Base-by-base conservation (phyloP, 352 stramenopile species). In the Phytopythium delawarense region DNA sequence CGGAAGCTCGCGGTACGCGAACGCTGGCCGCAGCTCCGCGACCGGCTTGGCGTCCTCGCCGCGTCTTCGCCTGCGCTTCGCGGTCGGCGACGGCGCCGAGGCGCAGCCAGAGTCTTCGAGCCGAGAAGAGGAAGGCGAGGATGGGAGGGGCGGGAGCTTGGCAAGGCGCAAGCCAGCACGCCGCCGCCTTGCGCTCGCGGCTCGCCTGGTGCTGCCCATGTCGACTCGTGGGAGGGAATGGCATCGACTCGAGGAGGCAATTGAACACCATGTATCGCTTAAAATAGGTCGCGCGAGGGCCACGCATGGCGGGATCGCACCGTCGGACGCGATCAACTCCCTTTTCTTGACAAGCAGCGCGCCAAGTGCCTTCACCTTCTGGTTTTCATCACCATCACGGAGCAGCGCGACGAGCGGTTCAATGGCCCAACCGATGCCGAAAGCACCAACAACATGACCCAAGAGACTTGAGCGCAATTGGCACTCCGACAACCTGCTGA, bases 1-100 rank as follows among this genome's bases (percentile, higher is more conserved):
- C 12, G 84, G 84, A 18, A 94, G 71, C 34, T 85, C 71, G 20
- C 72, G 69, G 67, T 91, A 94, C 16, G 72, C 59, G 39, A 91
- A 88, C 16, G 40, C 54, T 0, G 70, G 65, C 46, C 72, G 74
- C 42, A 87, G 69, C 40, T 88, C 79, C 13, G 63, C 50, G 15
- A 82, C 74, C 28, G 28, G 28, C 28, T 32, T 3, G 28, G 2
- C 28, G 23, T 25, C 55, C 5, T 28, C 53, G 5, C 2, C 23
- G 20, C 34, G 9, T 18, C 39, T 45, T 7, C n/a, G 1, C 23
- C 5, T 2, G 9, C 12, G 21, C 45, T 18, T 52, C 21, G 21
- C 7, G 8, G 44, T 5, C 44, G n/a, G 20, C 20, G n/a, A 50
- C 20, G n/a, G 20, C n/a, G n/a, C 15, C 44, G 40, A 16, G n/a